phyloP scores from a whole-genome alignment of 2,329 filamentous ascomycete species.

The Macrophomina tecta region DNA sequence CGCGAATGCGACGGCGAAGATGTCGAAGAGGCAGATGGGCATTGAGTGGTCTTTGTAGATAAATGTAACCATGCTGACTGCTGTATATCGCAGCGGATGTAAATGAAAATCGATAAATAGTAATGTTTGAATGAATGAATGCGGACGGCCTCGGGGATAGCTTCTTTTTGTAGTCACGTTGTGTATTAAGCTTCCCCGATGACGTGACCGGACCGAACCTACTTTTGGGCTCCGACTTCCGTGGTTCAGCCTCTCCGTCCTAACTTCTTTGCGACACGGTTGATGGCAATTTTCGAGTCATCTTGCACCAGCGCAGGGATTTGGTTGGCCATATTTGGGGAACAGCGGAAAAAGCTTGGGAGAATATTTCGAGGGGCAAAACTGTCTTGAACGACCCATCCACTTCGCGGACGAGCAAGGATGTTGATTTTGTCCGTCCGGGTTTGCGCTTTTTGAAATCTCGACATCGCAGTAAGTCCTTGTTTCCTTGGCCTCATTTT shows the following conservation, averaged over 20 bases:
- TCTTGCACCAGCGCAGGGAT: neutral
- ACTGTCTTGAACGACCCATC: too few species aligned
- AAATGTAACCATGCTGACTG: neutral
- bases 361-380: neutral
- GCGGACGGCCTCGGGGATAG: neutral
- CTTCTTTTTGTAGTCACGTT: neutral
- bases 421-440: too few species aligned
- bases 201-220: slow-evolving; percentile 1
- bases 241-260: neutral
- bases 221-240: neutral
- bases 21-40: slow-evolving; percentile 20
- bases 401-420: too few species aligned
- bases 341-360: neutral
- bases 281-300: neutral
- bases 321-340: neutral
- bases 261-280: neutral
- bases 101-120: too few species aligned
- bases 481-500: too few species aligned
- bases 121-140: too few species aligned
- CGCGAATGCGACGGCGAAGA: slow-evolving; percentile 1
- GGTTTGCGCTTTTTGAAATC: too few species aligned
- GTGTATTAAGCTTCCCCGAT: neutral
- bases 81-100: neutral
- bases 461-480: too few species aligned
- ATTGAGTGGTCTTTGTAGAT: slow-evolving; percentile 17